Conservation (phyloP, 331 rosid species). For the Stylosanthes scabra region DNA sequence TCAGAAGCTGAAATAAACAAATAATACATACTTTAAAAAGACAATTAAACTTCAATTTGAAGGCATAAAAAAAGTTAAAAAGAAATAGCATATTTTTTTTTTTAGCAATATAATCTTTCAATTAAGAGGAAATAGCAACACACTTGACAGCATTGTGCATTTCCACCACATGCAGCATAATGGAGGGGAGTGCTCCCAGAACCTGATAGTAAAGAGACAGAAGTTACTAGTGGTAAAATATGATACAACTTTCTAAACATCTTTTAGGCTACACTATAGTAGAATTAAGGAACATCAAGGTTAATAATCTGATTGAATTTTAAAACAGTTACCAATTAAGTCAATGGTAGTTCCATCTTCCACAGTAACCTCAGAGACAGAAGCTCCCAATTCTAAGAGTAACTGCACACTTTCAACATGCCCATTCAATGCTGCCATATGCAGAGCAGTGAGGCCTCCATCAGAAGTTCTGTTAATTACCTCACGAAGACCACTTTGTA, state of each 20-base stretch:
- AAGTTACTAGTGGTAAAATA: neutral
- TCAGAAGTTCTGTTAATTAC: slow-evolving; percentile 77
- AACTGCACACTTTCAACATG: slow-evolving; percentile 84
- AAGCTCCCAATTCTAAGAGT: slow-evolving; percentile 93
- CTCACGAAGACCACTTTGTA: slow-evolving; percentile 65
- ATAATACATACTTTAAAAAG: slow-evolving; percentile 26
- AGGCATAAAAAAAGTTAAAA: slow-evolving; percentile 4
- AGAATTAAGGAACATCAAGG: slow-evolving; percentile 9
- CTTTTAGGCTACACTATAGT: neutral
- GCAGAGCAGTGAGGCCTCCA: slow-evolving; percentile 98
- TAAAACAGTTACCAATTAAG: slow-evolving; percentile 68
- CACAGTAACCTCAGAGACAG: slow-evolving; percentile 73
- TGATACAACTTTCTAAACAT: neutral
- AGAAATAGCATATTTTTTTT: slow-evolving; percentile 17
- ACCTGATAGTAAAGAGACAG: slow-evolving; percentile 58
- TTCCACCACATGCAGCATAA: slow-evolving; percentile 98
- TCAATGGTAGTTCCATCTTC: slow-evolving; percentile 94
- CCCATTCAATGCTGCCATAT: slow-evolving; percentile 96
- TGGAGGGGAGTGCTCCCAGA: slow-evolving; percentile 97
- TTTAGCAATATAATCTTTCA: slow-evolving; percentile 19
- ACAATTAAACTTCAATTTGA: slow-evolving; percentile 33
- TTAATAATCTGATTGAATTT: slow-evolving; percentile 7
- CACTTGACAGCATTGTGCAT: slow-evolving; percentile 96
- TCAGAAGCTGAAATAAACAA: slow-evolving; percentile 69
- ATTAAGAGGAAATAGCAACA: slow-evolving; percentile 30